A percentile compares a stretch with the other conserved stretches of the same genome.
Evolutionary conservation across 2,329 filamentous ascomycete genomes (phyloP).

Genomic region (Botrytis aclada): DNA sequence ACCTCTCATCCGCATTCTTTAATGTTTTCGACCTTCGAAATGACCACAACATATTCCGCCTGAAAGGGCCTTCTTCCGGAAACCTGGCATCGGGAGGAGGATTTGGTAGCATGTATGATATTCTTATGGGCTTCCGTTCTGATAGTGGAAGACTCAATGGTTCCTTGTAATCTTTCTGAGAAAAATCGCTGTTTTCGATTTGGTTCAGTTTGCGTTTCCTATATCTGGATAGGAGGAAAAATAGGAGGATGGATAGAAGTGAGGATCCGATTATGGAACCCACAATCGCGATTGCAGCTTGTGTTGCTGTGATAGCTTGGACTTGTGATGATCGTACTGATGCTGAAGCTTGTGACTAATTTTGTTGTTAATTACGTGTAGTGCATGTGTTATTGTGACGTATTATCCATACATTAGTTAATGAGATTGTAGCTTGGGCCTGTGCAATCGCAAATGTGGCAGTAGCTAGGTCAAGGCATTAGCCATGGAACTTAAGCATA

Average conservation of each 20-base stretch:
- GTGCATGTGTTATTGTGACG: neutral
- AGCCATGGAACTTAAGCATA: neutral
- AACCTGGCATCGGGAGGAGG: neutral
- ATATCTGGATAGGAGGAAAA: neutral
- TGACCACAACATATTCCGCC: neutral
- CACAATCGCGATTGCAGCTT: neutral
- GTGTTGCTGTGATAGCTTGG: neutral
- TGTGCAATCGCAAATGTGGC: neutral
- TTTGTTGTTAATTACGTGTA: neutral
- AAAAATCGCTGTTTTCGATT: neutral
- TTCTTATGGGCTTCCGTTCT: neutral
- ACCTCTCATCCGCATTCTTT: neutral
- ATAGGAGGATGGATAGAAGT: neutral
- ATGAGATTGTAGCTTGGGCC: neutral
- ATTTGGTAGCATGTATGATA: neutral
- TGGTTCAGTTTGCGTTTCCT: neutral
- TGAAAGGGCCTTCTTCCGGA: neutral
- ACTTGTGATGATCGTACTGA: neutral
- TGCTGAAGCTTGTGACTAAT: neutral
- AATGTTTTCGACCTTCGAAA: neutral
- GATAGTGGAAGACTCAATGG: neutral
- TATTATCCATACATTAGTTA: neutral
- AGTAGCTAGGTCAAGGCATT: neutral
- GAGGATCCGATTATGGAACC: neutral
- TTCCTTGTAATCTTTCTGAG: neutral